Base-by-base conservation (phyloP, 495 filamentous ascomycete genomes). In the Annulohypoxylon stygium region DNA sequence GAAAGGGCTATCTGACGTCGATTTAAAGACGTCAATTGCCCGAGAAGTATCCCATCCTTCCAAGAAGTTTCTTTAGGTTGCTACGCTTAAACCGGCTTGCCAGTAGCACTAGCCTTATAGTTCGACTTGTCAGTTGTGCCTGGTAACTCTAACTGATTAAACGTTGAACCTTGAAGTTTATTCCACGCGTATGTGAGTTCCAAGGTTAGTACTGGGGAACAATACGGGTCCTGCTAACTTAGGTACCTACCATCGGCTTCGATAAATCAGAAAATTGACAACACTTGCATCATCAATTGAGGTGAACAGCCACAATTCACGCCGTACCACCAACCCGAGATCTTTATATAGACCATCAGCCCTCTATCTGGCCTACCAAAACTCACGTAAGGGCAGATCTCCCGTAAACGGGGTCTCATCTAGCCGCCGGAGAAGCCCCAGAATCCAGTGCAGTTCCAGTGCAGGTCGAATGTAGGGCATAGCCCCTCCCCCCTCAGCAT, bases 391-490 rank as follows among this genome's bases (percentile, higher is more conserved):
- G 34, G 36, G 12, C 34, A 59, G 16, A 59, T 59, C 16, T 41
- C 33, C 55, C 36, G 55, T 34, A 14, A 23, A 59, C 39, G 37
- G 57, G 37, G 36, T 43, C n/a, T 43, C 57, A 43, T 36, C 30
- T 59, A 47, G 33, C 39, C 43, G 25, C 39, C 51, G 37, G 20
- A 57, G 53, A 57, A 36, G 53, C 7, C 16, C n/a, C 53, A 57
- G n/a, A 57, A 30, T 30, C 37, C 33, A 61, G 25, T 73, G 37
- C 59, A 60, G 65, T 58, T 55, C 37, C 60, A 43, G 47, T 26
- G 25, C 59, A 59, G 65, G 50, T 55, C 36, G 45, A 41, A 37
- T 30, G 59, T 73, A 68, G 51, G 70, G 55, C 65, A 73, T 69
- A 73, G 65, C 54, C 65, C 66, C 39, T 54, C 45, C 34, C 14